Conservation (phyloP, 2,329 filamentous ascomycete species). For the Colletotrichum sp. region DNA sequence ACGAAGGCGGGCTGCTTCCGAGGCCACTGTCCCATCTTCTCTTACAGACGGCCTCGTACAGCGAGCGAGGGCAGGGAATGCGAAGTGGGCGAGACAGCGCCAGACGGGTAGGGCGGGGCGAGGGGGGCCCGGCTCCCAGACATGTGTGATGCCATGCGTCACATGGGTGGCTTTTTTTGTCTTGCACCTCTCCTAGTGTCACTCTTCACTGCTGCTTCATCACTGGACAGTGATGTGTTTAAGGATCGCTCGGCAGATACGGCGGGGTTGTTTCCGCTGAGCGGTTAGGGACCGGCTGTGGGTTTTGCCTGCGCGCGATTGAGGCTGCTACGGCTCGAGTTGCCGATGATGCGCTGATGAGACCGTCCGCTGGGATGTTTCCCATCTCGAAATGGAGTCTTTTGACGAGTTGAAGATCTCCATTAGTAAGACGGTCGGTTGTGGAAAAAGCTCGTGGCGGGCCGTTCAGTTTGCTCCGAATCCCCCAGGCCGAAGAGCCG, state of each 20-base stretch:
- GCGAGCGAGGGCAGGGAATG: neutral
- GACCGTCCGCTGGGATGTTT: neutral
- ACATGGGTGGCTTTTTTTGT: neutral
- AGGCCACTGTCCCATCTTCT: neutral
- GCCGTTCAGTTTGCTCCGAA: neutral
- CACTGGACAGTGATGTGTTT: neutral
- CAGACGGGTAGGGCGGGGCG: conserved; percentile 8
- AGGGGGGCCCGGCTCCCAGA: neutral
- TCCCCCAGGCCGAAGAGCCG: neutral
- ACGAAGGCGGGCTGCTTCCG: neutral
- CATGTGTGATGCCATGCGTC: neutral
- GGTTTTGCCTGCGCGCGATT: neutral
- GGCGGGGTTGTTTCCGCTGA: conserved; percentile 8
- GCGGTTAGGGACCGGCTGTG: neutral
- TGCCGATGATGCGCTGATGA: conserved; percentile 2
- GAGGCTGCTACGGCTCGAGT: neutral
- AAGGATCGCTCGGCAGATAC: neutral
- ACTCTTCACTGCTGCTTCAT: neutral
- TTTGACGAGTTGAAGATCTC: neutral
- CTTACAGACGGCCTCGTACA: neutral
- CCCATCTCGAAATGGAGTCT: neutral
- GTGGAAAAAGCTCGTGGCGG: neutral
- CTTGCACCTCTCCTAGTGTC: neutral
- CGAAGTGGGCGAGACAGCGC: conserved; percentile 1
- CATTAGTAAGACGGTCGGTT: neutral